Base-by-base conservation (phyloP, 768 basidiomycete species). In the Hydnomerulius pinastri region DNA sequence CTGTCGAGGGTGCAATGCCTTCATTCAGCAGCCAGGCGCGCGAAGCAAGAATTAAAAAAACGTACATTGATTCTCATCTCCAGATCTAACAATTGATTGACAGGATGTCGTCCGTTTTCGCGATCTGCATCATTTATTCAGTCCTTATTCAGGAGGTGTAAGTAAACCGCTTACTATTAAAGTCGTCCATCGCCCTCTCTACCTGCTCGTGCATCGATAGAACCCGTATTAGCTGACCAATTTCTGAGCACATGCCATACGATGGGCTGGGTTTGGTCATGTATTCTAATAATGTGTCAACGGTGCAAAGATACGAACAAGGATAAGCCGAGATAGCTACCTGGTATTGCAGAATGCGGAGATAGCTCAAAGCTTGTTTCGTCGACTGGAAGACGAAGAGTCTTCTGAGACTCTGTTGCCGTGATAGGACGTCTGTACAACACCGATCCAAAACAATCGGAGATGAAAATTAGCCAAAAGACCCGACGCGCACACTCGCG, bases 301-400 rank as follows among this genome's bases (percentile, higher is more conserved):
- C n/a, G 35, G 25, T 45, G 32, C 30, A 4, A 27, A n/a, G 4
- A 36, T 29, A 53, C 25, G 4, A 17, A 59, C 24, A 41, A 35
- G 15, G 21, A 27, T 10, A 21, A 41, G 33, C 48, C 11, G 38
- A 43, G 43, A 33, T 6, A 23, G 42, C 44, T 55, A 72, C 69
- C 69, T 50, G 69, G 67, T 44, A 69, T 35, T 43, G 69, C 55
- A 10, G 70, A 58, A 48, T 71, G 45, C 21, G 81, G 80, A 23
- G 80, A 81, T 49, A 92, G 71, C 65, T 92, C 89, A 59, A 91
- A 92, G 64, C 80, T 85, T 8, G 87, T 83, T 67, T 92, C 90
- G 61, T 91, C 88, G 7, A 83, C 81, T n/a, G 90, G 90, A 29
- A 92, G 73, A 42, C 85, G 80, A 36, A 90, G 76, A 29, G 75